A percentile compares a stretch with the other conserved stretches of the same genome.
phyloP scores from a whole-genome alignment of 345 rosid species.

The Moricandia moricandioides region DNA sequence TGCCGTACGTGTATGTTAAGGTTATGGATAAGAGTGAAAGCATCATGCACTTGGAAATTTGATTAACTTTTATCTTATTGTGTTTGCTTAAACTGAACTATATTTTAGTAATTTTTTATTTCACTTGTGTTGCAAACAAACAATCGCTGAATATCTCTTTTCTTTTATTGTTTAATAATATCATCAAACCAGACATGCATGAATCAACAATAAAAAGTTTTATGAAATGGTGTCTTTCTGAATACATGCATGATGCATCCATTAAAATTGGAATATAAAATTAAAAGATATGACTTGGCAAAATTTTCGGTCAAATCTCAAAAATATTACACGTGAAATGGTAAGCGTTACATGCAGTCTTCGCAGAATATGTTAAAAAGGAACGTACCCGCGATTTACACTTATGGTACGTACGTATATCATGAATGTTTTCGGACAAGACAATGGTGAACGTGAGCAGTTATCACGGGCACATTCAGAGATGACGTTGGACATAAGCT shows the following conservation, averaged over 20 bases:
- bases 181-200: no score
- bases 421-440: not conserved
- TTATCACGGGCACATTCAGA: slow-evolving; percentile 14
- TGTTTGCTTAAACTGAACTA: no score
- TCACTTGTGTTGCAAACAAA: no score
- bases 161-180: no score
- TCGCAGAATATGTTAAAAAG: not conserved
- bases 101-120: no score
- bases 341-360: slow-evolving; percentile 8
- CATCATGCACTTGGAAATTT: not conserved
- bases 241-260: no score
- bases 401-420: not conserved
- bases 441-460: slow-evolving; percentile 7
- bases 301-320: no score
- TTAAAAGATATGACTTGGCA: not conserved
- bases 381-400: slow-evolving; percentile 20
- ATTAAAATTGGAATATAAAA: not conserved
- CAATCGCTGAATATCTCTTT: no score
- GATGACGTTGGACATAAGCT: not conserved
- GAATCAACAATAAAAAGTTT: not conserved
- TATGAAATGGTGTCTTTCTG: not conserved
- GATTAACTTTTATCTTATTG: no score
- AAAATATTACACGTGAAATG: not conserved
- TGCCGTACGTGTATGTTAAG: not conserved
- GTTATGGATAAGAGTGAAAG: not conserved